A percentile compares a stretch with the other conserved stretches of the same genome.
phyloP scores from a whole-genome alignment of 352 stramenopile genomes.

The Phytophthora crassamura region DNA sequence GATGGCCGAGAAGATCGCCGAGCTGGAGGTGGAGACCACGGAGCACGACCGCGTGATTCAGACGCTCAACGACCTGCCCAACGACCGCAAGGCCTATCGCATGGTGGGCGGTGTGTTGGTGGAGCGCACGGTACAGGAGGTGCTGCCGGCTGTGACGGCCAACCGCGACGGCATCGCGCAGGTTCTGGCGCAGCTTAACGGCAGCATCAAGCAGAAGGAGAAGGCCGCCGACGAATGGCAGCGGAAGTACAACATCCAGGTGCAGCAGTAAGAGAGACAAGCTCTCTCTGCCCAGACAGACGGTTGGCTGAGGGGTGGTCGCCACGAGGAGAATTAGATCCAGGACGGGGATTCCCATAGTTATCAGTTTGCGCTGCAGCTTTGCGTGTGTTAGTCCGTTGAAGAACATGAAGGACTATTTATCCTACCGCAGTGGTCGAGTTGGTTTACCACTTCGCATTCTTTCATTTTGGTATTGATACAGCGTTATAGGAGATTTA shows the following conservation, averaged over 20 bases:
- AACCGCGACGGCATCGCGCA: slow-evolving; percentile 86
- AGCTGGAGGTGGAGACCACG: slow-evolving; percentile 84
- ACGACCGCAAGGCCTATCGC: slow-evolving; percentile 91
- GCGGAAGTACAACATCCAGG: slow-evolving; percentile 89
- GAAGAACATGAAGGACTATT: slow-evolving; percentile 43
- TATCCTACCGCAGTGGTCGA: slow-evolving; percentile 29
- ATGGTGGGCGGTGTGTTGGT: slow-evolving; percentile 97
- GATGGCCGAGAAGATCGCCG: slow-evolving; percentile 84
- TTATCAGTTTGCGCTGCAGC: slow-evolving; percentile 6
- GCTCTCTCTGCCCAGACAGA: neutral
- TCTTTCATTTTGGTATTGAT: slow-evolving; percentile 20
- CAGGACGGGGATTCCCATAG: neutral
- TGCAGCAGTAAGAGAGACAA: slow-evolving; percentile 60
- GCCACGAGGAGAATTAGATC: slow-evolving; percentile 14
- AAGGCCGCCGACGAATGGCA: slow-evolving; percentile 84
- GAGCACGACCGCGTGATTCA: slow-evolving; percentile 88
- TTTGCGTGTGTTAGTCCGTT: slow-evolving; percentile 32
- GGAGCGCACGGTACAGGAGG: slow-evolving; percentile 95
- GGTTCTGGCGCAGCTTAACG: slow-evolving; percentile 76
- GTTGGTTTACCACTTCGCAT: slow-evolving; percentile 2
- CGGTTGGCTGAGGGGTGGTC: neutral
- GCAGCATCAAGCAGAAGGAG: slow-evolving; percentile 88
- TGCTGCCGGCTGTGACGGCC: slow-evolving; percentile 91
- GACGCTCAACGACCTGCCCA: slow-evolving; percentile 77
- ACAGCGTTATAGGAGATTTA: slow-evolving; percentile 18